Base-by-base conservation (phyloP, 306 rosid genomes). In the Abrus pulchellus region DNA sequence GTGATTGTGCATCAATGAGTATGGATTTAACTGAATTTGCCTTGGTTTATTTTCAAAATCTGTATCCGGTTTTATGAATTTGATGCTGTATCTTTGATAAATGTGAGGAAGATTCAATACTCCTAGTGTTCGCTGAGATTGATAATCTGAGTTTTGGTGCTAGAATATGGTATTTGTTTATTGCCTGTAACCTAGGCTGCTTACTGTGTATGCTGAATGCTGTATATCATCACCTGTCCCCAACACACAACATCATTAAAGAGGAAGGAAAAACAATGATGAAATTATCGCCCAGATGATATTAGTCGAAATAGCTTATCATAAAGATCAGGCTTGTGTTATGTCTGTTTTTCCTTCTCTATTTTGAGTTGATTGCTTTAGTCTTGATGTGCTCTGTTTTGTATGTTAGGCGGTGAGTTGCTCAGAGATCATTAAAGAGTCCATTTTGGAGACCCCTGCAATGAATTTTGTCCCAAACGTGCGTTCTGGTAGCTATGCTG, bases 401-500 rank as follows among this genome's bases (percentile, higher is more conserved):
- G 63, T 88, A 56, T 74, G 34, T 55, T 84, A 92, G 98, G 92
- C 83, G 44, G 90, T 64, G 62, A 80, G 79, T 81, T 87, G 91
- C 85, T 67, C 90, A 33, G 92, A 90, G 76, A 73, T 83, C 12
- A 80, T 85, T 73, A 33, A 84, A 45, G 88, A 86, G 70, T 82
- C 87, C 13, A 44, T 79, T 29, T n/a, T 83, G 68, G 91, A 85
- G 85, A 73, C 86, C 78, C 49, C 92, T 79, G 71, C 83, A 8
- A 53, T 70, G 12, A 86, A 87, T 40, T 89, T 88, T 85, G 49
- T 80, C 50, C 99, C 99, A 0, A 90, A 74, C 4, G 84, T 93
- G 66, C 93, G 89, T 48, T 93, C 99, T 65, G 99, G 98, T 43
- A 83, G 98, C 86, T 83, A 83, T 79, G 74, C 89, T 32, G 96